Evolutionary conservation across 2,329 filamentous ascomycete species (phyloP).

Genomic region (Ophiostoma perfectum): DNA sequence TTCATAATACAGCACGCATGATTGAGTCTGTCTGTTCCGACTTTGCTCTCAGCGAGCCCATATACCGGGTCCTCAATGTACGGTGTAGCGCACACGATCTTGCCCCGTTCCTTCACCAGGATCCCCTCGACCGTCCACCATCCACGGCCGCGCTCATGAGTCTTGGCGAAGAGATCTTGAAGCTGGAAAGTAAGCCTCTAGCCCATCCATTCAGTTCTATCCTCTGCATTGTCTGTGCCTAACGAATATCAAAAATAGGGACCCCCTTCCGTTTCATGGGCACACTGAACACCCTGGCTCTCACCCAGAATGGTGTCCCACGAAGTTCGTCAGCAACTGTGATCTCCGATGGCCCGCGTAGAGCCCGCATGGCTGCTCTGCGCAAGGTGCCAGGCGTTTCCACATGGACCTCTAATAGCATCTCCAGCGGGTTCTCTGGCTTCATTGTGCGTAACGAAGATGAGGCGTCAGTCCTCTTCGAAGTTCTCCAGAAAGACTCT

Average conservation of each 20-base stretch:
- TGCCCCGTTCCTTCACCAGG: not conserved
- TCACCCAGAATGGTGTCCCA: not conserved
- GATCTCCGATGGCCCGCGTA: not conserved
- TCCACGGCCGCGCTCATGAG: not conserved
- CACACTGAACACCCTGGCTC: not conserved
- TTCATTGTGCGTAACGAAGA: not conserved
- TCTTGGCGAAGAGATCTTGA: not conserved
- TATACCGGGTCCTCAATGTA: slow-evolving; percentile 1
- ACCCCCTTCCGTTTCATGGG: not conserved
- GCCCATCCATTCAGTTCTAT: no score
- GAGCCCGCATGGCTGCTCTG: not conserved
- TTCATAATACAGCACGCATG: slow-evolving; percentile 4
- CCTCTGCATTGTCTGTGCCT: not conserved
- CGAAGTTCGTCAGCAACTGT: not conserved
- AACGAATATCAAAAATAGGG: not conserved
- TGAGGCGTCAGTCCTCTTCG: not conserved
- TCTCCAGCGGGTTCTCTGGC: not conserved
- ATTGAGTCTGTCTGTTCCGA: slow-evolving; percentile 5
- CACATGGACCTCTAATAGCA: not conserved
- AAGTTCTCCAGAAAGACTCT: not conserved
- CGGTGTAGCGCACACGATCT: slow-evolving; percentile 1
- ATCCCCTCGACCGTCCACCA: not conserved
- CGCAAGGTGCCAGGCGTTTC: not conserved
- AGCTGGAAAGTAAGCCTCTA: not conserved
- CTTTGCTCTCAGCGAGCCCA: slow-evolving; percentile 5